Evolutionary conservation across 1,284 basidiomycete genomes (phyloP), one percentile per base, ranked within the genome.

Genomic region (Phlebopus sp.): DNA sequence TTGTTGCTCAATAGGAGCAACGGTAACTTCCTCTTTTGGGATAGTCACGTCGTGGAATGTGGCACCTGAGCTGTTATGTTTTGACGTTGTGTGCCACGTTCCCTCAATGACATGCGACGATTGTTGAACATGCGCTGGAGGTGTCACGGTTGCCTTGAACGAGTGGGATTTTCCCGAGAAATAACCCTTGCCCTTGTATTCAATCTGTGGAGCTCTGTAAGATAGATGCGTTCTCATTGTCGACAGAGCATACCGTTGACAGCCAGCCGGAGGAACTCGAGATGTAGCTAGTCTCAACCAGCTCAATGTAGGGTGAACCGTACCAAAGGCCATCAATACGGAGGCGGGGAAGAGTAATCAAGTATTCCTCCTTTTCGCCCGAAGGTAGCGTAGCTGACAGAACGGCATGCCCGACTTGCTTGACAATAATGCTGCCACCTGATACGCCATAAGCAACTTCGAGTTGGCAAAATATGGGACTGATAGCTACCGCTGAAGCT

Each of bases 161-260:
- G 84, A 78, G 72, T 99, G 96, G 2, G 91, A 82, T 69, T 95
- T 97, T 55, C 95, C 94, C 25, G 84, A 82, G 64, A 97, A 94
- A 74, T 95, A 97, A 30, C 92, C 96, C 62, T 92, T 93, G 69
- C 95, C 96, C 61, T 92, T 90, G 79, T 97, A 98, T 59, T 92
- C 89, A 64, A 94, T 85, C 76, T 80, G 14, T 18, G 42, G 21
- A 14, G 4, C 10, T 23, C 30, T 29, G 23, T 11, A 21, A 18
- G 49, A 29, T 15, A n/a, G 38, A 19, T 13, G 6, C 11, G 46
- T n/a, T 15, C 8, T 29, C 2, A 6, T 38, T 9, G 14, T 1
- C 13, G 19, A 30, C 2, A 21, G 18, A 34, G 29, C 74, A 56
- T 60, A 87, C 79, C 44, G 78, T 76, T 14, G 84, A 78, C 19